Evolutionary conservation across 495 filamentous ascomycete species (phyloP).

Genomic region (Lichina pygmaea): DNA sequence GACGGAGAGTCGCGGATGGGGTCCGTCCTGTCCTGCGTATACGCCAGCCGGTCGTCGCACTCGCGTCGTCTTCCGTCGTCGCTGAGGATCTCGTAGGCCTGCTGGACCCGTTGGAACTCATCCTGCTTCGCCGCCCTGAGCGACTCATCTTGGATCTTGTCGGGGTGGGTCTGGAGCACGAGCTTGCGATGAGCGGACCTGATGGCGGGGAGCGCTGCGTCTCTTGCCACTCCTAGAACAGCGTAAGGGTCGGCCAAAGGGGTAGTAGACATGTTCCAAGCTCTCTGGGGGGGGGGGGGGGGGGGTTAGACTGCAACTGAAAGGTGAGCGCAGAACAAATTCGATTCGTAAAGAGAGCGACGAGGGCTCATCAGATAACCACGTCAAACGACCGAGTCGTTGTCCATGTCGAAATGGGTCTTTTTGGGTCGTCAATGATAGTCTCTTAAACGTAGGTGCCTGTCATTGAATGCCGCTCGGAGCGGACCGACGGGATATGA

Average conservation of each 20-base stretch:
- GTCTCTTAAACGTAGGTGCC: too few relatives aligned
- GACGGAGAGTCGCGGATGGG: conserved; percentile 6
- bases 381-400: too few relatives aligned
- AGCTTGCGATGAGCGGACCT: conserved; percentile 71
- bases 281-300: too few relatives aligned
- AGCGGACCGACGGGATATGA: too few relatives aligned
- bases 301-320: too few relatives aligned
- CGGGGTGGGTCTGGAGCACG: conserved; percentile 78
- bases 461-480: too few relatives aligned
- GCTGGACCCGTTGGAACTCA: conserved; percentile 80
- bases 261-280: not conserved
- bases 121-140: conserved; percentile 40
- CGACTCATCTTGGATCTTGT: conserved; percentile 67
- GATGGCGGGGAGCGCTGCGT: conserved; percentile 48
- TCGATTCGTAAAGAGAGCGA: too few relatives aligned
- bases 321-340: too few relatives aligned
- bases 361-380: too few relatives aligned
- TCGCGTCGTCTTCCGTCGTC: conserved; percentile 41
- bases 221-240: conserved; percentile 46
- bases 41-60: conserved; percentile 41
- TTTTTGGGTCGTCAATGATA: too few relatives aligned
- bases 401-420: too few relatives aligned
- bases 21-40: conserved; percentile 26
- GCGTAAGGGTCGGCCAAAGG: conserved; percentile 42
- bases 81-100: conserved; percentile 75